Evolutionary conservation across 2,329 filamentous ascomycete genomes (phyloP).

Genomic region (Beauveria pseudobassiana): DNA sequence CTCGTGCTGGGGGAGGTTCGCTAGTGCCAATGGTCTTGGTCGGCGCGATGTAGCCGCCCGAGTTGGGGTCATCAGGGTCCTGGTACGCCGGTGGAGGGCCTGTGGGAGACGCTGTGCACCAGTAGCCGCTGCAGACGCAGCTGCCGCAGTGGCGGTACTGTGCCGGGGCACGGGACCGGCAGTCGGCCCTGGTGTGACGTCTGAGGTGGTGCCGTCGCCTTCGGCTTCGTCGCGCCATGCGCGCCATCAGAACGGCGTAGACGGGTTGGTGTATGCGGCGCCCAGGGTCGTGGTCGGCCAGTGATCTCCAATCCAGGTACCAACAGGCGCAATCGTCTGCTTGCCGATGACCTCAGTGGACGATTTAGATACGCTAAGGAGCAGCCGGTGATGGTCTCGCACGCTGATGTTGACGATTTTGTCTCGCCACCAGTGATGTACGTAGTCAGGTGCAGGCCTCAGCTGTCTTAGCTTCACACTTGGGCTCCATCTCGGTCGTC

Average conservation of each 20-base stretch:
- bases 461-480: conserved; percentile 13
- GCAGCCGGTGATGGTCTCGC: conserved; percentile 14
- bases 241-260: too few species aligned
- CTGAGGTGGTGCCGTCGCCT: neutral
- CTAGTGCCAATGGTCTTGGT: neutral
- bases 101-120: conserved; percentile 15
- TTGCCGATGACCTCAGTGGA: conserved; percentile 9
- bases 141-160: conserved; percentile 16
- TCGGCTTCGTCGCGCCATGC: neutral
- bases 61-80: conserved; percentile 18
- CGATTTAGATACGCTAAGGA: conserved; percentile 13
- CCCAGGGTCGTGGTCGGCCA: neutral
- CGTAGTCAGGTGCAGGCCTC: conserved; percentile 8
- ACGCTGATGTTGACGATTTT: conserved; percentile 12
- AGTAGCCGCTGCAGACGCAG: conserved; percentile 17
- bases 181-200: conserved; percentile 10
- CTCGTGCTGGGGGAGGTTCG: neutral
- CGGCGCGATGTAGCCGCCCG: neutral
- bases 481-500: conserved; percentile 12
- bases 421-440: conserved; percentile 8
- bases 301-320: conserved; percentile 1
- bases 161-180: conserved; percentile 12
- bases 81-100: conserved; percentile 14
- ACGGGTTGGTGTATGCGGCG: conserved; percentile 6
- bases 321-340: conserved; percentile 12